Evolutionary conservation across 2,329 filamentous ascomycete species (phyloP), one percentile per base, ranked within the genome.

Genomic region (Penicillium psychrosexuale): DNA sequence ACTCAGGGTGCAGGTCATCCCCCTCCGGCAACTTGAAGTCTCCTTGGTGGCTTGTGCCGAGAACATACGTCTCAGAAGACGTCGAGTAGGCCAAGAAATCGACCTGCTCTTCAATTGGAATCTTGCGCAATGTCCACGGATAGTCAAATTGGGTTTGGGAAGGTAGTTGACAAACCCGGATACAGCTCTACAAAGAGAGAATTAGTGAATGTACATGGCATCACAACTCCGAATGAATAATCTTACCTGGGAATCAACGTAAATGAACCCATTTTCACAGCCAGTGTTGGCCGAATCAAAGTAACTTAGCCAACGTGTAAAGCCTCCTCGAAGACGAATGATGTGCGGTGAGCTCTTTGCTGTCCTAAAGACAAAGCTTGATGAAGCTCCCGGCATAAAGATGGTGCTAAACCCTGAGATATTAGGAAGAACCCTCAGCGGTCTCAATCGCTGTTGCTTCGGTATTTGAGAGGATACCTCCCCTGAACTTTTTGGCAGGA

Each of bases 11-110:
- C 59, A 90, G 85, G 55, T 96, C 87, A 60, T 92, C 92, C 62
- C 96, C 91, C 50, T 89, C 89, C 1, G 91, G 90, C 22, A 97
- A 81, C 70, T 91, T 88, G 68, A 96, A 97, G 3, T 86, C 84
- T 46, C 87, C 84, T 27, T 73, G 68, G 8, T 78, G 77, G 58
- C 85, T 88, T 53, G 89, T 92, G 4, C 85, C 90, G 15, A 93
- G 77, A 2, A 91, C 84, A 67, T 96, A 97, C 0, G 88, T 84
- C 22, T 85, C 84, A 39, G 87, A 87, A 0, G 85, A 83, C 2
- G 86, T 78, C 67, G 96, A 92, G 67, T 92, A 96, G 1, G 88
- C 82, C 15, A 97, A 75, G 2, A 85, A 83, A 58, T 87, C 82
- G 11, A 92, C 79, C 56, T 95, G 89, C 50, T 87, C 78, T 15